Evolutionary conservation across 2,329 filamentous ascomycete species (phyloP).

Genomic region (Hymenotorrendiella dingleyae): DNA sequence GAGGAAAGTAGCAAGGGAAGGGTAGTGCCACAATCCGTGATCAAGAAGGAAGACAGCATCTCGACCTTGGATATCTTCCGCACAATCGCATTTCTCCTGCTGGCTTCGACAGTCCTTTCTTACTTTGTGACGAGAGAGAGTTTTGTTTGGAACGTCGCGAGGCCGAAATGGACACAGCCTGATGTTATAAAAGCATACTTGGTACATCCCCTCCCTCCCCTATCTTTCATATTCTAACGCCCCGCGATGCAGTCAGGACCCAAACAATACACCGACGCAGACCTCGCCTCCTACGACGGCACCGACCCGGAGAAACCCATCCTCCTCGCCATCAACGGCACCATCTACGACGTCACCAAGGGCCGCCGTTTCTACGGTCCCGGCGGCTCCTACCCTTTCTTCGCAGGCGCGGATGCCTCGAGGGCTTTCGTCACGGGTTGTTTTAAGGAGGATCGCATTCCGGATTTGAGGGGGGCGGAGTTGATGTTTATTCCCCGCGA

Average conservation of each 20-base stretch:
- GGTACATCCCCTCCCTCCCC: constrained; percentile 12
- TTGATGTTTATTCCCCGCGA: constrained; percentile 70
- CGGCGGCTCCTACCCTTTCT: constrained; percentile 80
- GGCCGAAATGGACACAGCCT: constrained; percentile 21
- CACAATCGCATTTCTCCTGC: constrained; percentile 23
- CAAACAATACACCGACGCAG: constrained; percentile 63
- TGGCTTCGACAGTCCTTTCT: constrained; percentile 21
- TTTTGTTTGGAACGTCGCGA: constrained; percentile 23
- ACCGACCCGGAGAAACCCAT: constrained; percentile 68
- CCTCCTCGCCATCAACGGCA: constrained; percentile 85
- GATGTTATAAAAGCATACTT: constrained; percentile 22
- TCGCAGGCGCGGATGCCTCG: constrained; percentile 79
- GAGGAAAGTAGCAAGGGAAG: neutral
- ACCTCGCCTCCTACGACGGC: constrained; percentile 75
- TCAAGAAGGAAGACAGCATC: constrained; percentile 26
- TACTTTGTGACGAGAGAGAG: constrained; percentile 30
- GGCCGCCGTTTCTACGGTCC: constrained; percentile 69
- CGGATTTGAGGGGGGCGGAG: constrained; percentile 83
- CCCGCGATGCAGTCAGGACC: constrained; percentile 44
- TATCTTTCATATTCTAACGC: neutral
- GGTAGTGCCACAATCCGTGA: constrained; percentile 7
- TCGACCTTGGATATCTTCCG: constrained; percentile 24
- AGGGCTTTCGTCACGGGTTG: constrained; percentile 58
- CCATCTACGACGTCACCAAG: constrained; percentile 75
- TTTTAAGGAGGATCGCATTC: constrained; percentile 70